Percentiles rank a stretch among this genome's conserved stretches.
These are phyloP conservation scores for Populus tomentosa DNA, from an alignment of 441 rosid genomes.

Conservation along the genomic window DNA sequence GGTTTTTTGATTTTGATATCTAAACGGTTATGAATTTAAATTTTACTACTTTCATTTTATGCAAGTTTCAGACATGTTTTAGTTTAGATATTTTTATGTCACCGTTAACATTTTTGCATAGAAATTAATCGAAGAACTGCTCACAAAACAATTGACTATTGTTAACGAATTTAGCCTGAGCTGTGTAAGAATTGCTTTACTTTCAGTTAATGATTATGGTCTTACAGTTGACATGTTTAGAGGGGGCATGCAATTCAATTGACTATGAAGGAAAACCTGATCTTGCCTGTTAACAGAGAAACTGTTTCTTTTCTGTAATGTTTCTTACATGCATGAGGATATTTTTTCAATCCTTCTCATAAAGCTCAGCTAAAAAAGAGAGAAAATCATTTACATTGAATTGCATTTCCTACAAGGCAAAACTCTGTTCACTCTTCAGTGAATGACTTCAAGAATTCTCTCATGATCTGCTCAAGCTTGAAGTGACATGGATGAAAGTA, in stretches of 20 bases:
- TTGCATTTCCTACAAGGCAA: not conserved
- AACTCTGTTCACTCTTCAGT: not conserved
- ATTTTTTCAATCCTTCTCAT: not conserved
- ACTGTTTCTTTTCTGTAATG: not conserved
- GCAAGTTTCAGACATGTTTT: too few species aligned
- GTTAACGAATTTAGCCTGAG: conserved; percentile 23
- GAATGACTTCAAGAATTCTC: not conserved
- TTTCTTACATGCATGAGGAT: not conserved
- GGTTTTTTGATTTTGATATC: too few species aligned
- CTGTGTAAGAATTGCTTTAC: conserved; percentile 15
- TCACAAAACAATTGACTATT: conserved; percentile 32
- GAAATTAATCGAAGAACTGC: conserved; percentile 44
- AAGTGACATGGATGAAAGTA: conserved; percentile 7
- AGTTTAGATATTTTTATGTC: too few species aligned
- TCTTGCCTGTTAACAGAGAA: not conserved
- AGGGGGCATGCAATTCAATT: not conserved
- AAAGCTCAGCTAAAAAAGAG: conserved; percentile 1
- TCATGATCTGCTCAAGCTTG: conserved; percentile 1
- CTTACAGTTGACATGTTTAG: not conserved
- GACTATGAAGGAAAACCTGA: not conserved
- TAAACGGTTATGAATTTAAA: too few species aligned
- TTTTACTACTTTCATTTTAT: too few species aligned
- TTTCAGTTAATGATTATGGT: not conserved
- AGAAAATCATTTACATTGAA: not conserved
- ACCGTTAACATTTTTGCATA: conserved; percentile 28